These are phyloP conservation scores for Botrytis cinerea DNA, from an alignment of 2,329 filamentous ascomycete species.

Conservation along the genomic window DNA sequence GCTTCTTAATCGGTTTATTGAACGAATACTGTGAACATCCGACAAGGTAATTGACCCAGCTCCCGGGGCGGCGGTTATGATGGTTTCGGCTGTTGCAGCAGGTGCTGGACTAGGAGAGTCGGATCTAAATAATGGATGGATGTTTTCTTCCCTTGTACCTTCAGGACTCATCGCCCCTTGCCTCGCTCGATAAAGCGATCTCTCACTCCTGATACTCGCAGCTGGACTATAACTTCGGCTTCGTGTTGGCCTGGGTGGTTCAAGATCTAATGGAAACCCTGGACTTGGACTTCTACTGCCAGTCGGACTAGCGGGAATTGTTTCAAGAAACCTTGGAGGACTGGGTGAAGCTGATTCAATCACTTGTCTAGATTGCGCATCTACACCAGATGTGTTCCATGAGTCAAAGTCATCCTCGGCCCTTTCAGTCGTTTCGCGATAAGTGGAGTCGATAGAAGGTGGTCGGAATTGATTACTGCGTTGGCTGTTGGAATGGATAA, in stretches of 20 bases:
- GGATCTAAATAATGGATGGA: constrained; percentile 76
- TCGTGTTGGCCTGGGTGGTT: constrained; percentile 46
- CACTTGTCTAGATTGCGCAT: constrained; percentile 60
- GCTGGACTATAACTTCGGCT: constrained; percentile 41
- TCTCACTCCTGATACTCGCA: constrained; percentile 31
- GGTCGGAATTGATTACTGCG: constrained; percentile 43
- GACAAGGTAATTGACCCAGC: constrained; percentile 62
- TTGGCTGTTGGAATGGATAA: constrained; percentile 48
- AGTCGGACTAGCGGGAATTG: constrained; percentile 67
- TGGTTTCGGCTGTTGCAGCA: constrained; percentile 66
- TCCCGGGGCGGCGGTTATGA: constrained; percentile 69
- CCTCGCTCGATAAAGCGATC: constrained; percentile 23
- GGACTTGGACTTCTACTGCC: constrained; percentile 67
- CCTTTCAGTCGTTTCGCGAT: constrained; percentile 32
- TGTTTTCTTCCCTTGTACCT: constrained; percentile 61
- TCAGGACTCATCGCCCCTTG: constrained; percentile 37
- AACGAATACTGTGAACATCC: constrained; percentile 53
- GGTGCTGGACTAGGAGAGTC: constrained; percentile 70
- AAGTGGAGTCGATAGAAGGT: constrained; percentile 51
- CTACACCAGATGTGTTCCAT: constrained; percentile 73
- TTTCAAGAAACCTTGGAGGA: constrained; percentile 59
- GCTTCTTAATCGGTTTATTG: constrained; percentile 56
- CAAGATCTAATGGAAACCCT: constrained; percentile 58
- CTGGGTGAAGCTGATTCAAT: constrained; percentile 48
- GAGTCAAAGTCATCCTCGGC: constrained; percentile 68